Evolutionary conservation across 805 yeast genomes (phyloP).

Genomic region (Zygoascus flipseniorum): DNA sequence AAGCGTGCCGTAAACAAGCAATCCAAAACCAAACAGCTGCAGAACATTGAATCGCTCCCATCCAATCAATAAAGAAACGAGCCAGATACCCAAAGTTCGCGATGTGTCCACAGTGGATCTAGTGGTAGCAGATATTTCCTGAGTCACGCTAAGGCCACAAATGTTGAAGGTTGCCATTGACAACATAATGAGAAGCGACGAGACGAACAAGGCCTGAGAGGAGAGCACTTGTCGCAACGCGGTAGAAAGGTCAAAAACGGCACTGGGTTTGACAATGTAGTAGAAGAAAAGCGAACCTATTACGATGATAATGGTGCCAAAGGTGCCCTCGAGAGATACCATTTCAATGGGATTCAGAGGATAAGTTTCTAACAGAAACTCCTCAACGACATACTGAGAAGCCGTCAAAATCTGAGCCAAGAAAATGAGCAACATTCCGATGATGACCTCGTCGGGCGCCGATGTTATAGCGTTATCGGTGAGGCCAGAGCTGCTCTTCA

Average conservation of each 20-base stretch:
- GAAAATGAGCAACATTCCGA: conserved; percentile 53
- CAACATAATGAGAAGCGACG: conserved; percentile 59
- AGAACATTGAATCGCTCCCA: conserved; percentile 64
- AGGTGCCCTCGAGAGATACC: conserved; percentile 69
- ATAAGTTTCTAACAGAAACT: conserved; percentile 47
- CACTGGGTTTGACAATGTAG: not conserved
- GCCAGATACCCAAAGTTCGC: conserved; percentile 68
- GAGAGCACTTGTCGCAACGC: conserved; percentile 14
- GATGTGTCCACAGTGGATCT: conserved; percentile 74
- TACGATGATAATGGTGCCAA: conserved; percentile 44
- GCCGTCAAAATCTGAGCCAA: conserved; percentile 64
- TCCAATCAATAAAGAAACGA: conserved; percentile 57
- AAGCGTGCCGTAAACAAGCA: conserved; percentile 63
- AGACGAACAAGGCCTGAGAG: conserved; percentile 31
- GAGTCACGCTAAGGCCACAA: conserved; percentile 64
- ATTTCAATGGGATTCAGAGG: conserved; percentile 52
- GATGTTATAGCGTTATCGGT: not conserved
- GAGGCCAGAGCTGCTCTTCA: not conserved
- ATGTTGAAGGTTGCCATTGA: conserved; percentile 66
- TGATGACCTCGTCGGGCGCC: conserved; percentile 18
- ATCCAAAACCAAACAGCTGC: conserved; percentile 55
- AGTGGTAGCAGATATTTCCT: conserved; percentile 60
- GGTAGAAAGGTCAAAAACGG: conserved; percentile 32
- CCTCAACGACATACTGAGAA: conserved; percentile 70
- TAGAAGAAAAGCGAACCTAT: conserved; percentile 29